Percentiles rank a stretch among this genome's conserved stretches.
These are phyloP conservation scores for Beauveria sp. DNA, from an alignment of 2,329 filamentous ascomycete genomes.

Conservation along the genomic window DNA sequence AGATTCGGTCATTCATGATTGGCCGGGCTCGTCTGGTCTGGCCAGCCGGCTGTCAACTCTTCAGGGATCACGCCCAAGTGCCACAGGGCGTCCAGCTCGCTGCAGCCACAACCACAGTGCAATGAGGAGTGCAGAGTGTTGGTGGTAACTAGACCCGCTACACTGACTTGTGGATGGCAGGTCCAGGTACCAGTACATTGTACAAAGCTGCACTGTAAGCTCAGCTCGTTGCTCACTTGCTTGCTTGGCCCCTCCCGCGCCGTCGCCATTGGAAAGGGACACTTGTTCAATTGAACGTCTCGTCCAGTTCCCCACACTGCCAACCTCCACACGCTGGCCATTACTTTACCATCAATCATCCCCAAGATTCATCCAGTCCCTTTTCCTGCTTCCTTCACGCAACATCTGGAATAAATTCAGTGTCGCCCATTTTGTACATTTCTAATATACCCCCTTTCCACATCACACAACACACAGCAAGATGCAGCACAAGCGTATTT, in stretches of 20 bases:
- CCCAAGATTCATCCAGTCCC: slow-evolving; percentile 14
- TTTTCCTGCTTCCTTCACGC: slow-evolving; percentile 8
- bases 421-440: slow-evolving; percentile 16
- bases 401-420: slow-evolving; percentile 14
- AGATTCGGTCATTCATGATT: background rate
- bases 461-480: slow-evolving; percentile 19
- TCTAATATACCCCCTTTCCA: background rate
- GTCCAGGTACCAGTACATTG: too few relatives aligned
- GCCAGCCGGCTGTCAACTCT: too few relatives aligned
- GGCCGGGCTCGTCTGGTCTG: too few relatives aligned
- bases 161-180: too few relatives aligned
- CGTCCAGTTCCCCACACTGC: slow-evolving; percentile 15
- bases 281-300: slow-evolving; percentile 35
- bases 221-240: background rate
- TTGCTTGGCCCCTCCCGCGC: background rate
- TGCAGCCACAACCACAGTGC: too few relatives aligned
- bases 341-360: slow-evolving; percentile 16
- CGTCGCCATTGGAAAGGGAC: slow-evolving; percentile 26
- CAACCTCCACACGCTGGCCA: slow-evolving; percentile 22
- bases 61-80: too few relatives aligned
- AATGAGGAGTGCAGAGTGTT: too few relatives aligned
- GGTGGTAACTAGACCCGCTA: too few relatives aligned
- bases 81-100: too few relatives aligned
- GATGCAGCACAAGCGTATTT: slow-evolving; percentile 44
- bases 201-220: too few relatives aligned